Evolutionary conservation across 352 stramenopile species (phyloP), one percentile per base, ranked within the genome.

Genomic region (Phytophthora litchii): DNA sequence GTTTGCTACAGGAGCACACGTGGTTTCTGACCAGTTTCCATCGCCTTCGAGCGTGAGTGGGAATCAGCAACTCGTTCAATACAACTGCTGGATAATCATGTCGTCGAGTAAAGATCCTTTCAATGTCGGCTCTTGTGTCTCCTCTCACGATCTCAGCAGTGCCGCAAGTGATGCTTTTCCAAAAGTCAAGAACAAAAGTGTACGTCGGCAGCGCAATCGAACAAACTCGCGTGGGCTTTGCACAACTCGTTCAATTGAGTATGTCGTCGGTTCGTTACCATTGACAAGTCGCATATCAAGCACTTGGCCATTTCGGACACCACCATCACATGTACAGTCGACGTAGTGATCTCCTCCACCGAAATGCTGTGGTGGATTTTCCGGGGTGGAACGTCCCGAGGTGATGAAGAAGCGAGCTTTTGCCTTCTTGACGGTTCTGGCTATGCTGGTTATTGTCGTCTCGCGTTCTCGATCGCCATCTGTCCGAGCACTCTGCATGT

Each of bases 1-100:
- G 1, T 3, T 58, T 53, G 34, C 5, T 12, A 54, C 62, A 90
- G 80, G 70, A 75, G 7, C 68, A 80, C 17, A 41, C 70, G 38
- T 90, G 78, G 78, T 87, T 90, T 54, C 60, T 88, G 36, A 85
- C 72, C 44, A 86, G 67, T 29, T 90, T 90, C 51, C 80, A 87
- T 44, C 78, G 74, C 0, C 63, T 87, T 14, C 76, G 76, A 6
- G 36, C 55, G 9, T 67, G 37, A 63, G 11, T 17, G 16, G 7
- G 37, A 21, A 27, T 14, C 16, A 27, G 5, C 23, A 5, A 9
- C 17, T 27, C n/a, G n/a, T n/a, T n/a, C n/a, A n/a, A n/a, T n/a
- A 13, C 16, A 74, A 72, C 45, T 71, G 37, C 8, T 23, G 37
- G 37, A 44, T 23, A 3, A 23, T 3, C 12, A 2, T 14, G 31